Percentiles rank a stretch among this genome's conserved stretches.
Conservation (phyloP, 768 basidiomycete species). For the Boletellus ananiceps region DNA sequence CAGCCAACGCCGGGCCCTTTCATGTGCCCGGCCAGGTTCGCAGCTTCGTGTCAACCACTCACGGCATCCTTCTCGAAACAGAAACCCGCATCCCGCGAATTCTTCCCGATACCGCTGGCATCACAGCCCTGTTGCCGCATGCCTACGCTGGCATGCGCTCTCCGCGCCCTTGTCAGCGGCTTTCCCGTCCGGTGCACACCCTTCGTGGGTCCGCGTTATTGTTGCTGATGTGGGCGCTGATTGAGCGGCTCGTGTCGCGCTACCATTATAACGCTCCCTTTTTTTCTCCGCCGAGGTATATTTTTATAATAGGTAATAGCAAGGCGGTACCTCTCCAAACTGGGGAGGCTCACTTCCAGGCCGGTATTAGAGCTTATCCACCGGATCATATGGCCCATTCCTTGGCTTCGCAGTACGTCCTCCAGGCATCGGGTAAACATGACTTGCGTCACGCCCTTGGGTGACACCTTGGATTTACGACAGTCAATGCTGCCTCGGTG, state of each 20-base stretch:
- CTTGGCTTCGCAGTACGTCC: neutral
- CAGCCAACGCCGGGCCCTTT: slow-evolving; percentile 1
- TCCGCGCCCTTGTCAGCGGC: slow-evolving; percentile 11
- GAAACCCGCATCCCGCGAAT: slow-evolving; percentile 4
- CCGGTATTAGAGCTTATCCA: slow-evolving; percentile 11
- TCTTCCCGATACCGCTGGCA: slow-evolving; percentile 13
- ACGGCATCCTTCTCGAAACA: slow-evolving; percentile 19
- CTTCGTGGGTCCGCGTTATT: neutral
- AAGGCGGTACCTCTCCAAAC: slow-evolving; percentile 16
- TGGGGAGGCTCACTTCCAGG: slow-evolving; percentile 4
- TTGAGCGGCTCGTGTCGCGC: neutral
- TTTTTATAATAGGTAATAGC: slow-evolving; percentile 12
- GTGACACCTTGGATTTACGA: neutral
- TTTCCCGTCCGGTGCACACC: slow-evolving; percentile 1
- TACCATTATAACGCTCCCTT: neutral
- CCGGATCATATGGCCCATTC: slow-evolving; percentile 3
- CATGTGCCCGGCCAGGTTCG: slow-evolving; percentile 5
- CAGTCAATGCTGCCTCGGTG: neutral
- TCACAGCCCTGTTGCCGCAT: slow-evolving; percentile 23
- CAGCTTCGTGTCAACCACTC: slow-evolving; percentile 15
- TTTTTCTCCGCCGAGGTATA: slow-evolving; percentile 5
- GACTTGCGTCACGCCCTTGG: neutral
- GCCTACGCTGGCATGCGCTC: slow-evolving; percentile 14
- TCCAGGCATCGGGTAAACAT: neutral
- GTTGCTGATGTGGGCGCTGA: neutral